Conservation (phyloP, 352 stramenopile genomes). For the Elongisporangium prolatum region DNA sequence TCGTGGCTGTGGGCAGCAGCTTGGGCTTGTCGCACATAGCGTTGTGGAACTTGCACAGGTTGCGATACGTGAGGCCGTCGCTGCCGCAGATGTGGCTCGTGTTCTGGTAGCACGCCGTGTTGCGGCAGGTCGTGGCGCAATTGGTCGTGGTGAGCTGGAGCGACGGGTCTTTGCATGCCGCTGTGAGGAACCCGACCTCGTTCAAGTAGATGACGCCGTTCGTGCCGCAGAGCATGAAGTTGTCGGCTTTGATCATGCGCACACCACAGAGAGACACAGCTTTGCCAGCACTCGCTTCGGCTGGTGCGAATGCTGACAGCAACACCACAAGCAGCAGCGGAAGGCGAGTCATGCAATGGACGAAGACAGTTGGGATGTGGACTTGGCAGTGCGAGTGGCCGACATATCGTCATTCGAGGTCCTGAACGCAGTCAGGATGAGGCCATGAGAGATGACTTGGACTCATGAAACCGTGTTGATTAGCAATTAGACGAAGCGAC, state of each 20-base stretch:
- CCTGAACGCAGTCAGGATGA: background rate
- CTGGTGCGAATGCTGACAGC: background rate
- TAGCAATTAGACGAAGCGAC: too few species aligned
- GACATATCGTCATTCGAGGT: background rate
- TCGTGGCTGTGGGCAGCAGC: slow-evolving; percentile 1
- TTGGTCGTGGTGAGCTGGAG: slow-evolving; percentile 9
- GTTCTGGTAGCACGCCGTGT: slow-evolving; percentile 2
- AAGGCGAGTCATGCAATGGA: background rate
- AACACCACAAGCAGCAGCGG: background rate
- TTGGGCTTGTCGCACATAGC: slow-evolving; percentile 15
- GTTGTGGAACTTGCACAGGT: slow-evolving; percentile 27
- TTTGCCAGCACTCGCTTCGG: background rate
- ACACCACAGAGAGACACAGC: background rate
- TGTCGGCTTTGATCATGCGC: background rate
- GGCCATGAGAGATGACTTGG: background rate
- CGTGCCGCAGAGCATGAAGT: slow-evolving; percentile 19
- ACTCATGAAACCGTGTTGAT: background rate
- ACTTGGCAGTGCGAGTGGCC: background rate
- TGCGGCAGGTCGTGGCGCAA: slow-evolving; percentile 1
- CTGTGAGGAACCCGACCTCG: slow-evolving; percentile 24
- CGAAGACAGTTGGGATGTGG: background rate
- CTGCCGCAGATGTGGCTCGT: slow-evolving; percentile 27
- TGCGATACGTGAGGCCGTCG: slow-evolving; percentile 39
- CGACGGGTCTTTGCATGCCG: slow-evolving; percentile 19
- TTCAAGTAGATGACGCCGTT: slow-evolving; percentile 29